Percentiles rank a stretch among this genome's conserved stretches.
Conservation (phyloP, 225 moss, liverwort and hornwort genomes). For the Sphagnum tenellum region DNA sequence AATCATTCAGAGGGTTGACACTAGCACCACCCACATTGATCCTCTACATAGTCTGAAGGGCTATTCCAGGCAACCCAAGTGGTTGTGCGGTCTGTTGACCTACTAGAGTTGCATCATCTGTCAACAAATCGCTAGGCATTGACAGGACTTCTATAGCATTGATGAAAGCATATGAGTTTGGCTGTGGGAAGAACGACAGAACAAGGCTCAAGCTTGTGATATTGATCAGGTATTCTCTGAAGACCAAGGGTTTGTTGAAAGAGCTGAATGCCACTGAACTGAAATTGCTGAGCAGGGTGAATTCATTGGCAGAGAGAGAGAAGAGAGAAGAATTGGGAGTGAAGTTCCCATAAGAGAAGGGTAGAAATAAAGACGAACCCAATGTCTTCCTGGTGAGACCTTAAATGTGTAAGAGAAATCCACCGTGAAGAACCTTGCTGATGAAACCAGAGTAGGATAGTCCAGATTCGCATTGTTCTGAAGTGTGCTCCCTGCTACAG, state of each 20-base stretch:
- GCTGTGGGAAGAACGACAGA: conserved; percentile 41
- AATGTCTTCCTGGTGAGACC: conserved; percentile 42
- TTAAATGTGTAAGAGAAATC: conserved; percentile 53
- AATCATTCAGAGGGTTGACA: conserved; percentile 34
- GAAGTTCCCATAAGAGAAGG: conserved; percentile 48
- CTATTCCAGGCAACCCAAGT: conserved; percentile 20
- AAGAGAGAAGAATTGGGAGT: conserved; percentile 50
- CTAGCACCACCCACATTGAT: conserved; percentile 51
- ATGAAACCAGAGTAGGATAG: conserved; percentile 33
- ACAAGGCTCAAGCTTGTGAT: conserved; percentile 15
- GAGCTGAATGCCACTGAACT: conserved; percentile 20
- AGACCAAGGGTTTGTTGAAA: conserved; percentile 10
- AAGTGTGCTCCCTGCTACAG: conserved; percentile 30
- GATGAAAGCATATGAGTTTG: conserved; percentile 57
- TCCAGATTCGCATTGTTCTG: conserved; percentile 21
- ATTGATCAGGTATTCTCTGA: conserved; percentile 50
- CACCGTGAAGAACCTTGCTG: conserved; percentile 56
- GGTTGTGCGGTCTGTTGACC: not conserved
- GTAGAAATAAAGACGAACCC: conserved; percentile 81
- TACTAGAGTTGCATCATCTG: conserved; percentile 2
- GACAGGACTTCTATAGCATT: conserved; percentile 77
- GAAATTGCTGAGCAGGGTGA: conserved; percentile 59
- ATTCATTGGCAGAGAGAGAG: conserved; percentile 43
- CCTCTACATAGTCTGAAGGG: conserved; percentile 62
- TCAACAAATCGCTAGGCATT: conserved; percentile 28